Base-by-base conservation (phyloP, 257 asterid species). In the Ballota nigra region DNA sequence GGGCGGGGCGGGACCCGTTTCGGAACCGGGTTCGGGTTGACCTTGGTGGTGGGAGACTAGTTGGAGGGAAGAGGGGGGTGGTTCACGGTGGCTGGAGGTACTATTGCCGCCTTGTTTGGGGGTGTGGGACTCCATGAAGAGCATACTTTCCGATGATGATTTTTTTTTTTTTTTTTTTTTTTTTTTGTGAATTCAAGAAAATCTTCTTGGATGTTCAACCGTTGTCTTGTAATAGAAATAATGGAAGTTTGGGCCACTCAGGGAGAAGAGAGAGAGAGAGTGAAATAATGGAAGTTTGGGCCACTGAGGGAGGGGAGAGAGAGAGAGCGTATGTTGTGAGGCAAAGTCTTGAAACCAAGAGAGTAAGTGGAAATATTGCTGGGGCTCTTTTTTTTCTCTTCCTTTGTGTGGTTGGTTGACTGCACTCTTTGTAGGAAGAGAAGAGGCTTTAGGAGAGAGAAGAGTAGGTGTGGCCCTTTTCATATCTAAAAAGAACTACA, bases 321-420 rank as follows among this genome's bases (percentile, higher is more conserved):
- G 65, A 24, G 71, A 52, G 60, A 43, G 43, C 4, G 33, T 22
- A 8, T 20, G 11, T 49, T 12, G 22, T 2, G 18, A 4, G 12
- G 68, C 68, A 10, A 20, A 52, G 34, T 52, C 15, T 68, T 68
- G 16, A 63, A 53, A 57, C 33, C 60, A 76, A 68, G 41, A 64
- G 71, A 71, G 77, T 70, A 69, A 82, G 86, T 83, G 88, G 78
- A 79, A 63, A 55, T 66, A 70, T 24, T 69, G 72, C 84, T 79
- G 85, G 88, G 84, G 77, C 69, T 66, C 65, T 70, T 62, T 56
- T 40, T n/a, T 40, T 57, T 40, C 47, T 49, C 18, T 22, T 47
- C 69, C 49, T 70, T 75, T 69, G 77, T 60, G 38, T 80, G 84
- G 83, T 82, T 85, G 88, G 83, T 81, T 77, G 85, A 61, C 65